These are phyloP conservation scores for Picea glauca DNA, from an alignment of 75 land plant species.

Conservation along the genomic window DNA sequence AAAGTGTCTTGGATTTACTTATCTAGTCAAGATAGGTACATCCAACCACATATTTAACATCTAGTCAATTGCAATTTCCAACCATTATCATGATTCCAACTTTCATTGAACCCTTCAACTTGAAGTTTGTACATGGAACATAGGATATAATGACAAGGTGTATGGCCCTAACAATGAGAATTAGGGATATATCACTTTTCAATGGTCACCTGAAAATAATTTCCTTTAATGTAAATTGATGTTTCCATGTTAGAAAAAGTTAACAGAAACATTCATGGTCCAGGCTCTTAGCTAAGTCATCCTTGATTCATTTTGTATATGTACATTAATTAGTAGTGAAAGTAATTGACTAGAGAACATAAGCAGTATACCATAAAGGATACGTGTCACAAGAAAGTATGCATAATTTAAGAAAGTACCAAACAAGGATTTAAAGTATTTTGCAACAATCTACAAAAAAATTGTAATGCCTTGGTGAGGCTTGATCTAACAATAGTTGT, in stretches of 20 bases:
- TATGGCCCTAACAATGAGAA: not conserved
- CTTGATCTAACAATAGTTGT: too few species aligned
- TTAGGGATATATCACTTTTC: not conserved
- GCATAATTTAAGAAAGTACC: too few species aligned
- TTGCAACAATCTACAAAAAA: too few species aligned
- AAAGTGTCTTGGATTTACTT: not conserved
- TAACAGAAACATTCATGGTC: not conserved
- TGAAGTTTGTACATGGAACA: not conserved
- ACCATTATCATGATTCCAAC: too few species aligned
- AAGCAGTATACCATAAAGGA: too few species aligned
- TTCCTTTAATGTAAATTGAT: not conserved
- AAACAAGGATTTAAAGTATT: too few species aligned
- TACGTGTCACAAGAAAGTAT: too few species aligned
- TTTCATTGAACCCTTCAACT: not conserved
- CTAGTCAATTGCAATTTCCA: not conserved
- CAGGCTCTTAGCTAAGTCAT: not conserved
- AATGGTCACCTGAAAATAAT: not conserved
- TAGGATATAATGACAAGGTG: not conserved
- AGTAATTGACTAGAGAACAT: too few species aligned
- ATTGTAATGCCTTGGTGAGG: too few species aligned
- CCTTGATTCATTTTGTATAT: not conserved
- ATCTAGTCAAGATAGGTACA: too few species aligned
- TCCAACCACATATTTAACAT: not conserved
- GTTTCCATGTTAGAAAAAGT: not conserved
- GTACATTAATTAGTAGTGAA: too few species aligned